Evolutionary conservation across 2,329 filamentous ascomycete species (phyloP).

Genomic region (Nectriaceae sp.): DNA sequence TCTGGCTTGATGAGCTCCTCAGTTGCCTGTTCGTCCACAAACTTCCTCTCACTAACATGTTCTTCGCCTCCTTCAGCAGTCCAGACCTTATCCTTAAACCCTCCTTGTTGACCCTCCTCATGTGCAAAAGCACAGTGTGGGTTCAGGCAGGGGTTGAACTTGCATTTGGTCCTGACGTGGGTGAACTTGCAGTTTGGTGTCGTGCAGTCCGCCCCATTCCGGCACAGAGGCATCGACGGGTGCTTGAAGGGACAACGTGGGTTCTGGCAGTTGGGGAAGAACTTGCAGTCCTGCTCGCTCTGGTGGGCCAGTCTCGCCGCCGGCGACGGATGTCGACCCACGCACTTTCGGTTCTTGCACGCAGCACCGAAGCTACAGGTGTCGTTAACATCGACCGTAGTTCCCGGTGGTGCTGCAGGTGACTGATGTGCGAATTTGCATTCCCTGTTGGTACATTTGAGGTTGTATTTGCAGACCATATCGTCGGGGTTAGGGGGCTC

Average conservation of each 20-base stretch:
- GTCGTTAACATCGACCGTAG: slow-evolving; percentile 76
- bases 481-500: slow-evolving; percentile 62
- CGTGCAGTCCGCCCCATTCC: slow-evolving; percentile 87
- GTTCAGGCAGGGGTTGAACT: slow-evolving; percentile 89
- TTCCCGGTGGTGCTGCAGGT: slow-evolving; percentile 79
- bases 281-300: slow-evolving; percentile 84
- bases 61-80: slow-evolving; percentile 59
- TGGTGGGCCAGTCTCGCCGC: slow-evolving; percentile 78
- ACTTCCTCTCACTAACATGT: slow-evolving; percentile 87
- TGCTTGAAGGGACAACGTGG: slow-evolving; percentile 86
- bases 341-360: slow-evolving; percentile 96
- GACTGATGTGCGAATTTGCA: slow-evolving; percentile 96
- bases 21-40: slow-evolving; percentile 68
- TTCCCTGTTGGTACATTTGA: slow-evolving; percentile 82
- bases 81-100: slow-evolving; percentile 90
- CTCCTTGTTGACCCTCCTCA: slow-evolving; percentile 83
- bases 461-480: slow-evolving; percentile 85
- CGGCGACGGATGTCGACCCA: slow-evolving; percentile 87
- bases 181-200: slow-evolving; percentile 85
- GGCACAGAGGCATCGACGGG: slow-evolving; percentile 81
- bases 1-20: slow-evolving; percentile 75
- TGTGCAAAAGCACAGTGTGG: slow-evolving; percentile 88
- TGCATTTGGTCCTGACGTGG: slow-evolving; percentile 82
- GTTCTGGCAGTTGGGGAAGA: slow-evolving; percentile 90
- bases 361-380: slow-evolving; percentile 83